phyloP scores from a whole-genome alignment of 129 eudicot species.

The Tagetes patula region DNA sequence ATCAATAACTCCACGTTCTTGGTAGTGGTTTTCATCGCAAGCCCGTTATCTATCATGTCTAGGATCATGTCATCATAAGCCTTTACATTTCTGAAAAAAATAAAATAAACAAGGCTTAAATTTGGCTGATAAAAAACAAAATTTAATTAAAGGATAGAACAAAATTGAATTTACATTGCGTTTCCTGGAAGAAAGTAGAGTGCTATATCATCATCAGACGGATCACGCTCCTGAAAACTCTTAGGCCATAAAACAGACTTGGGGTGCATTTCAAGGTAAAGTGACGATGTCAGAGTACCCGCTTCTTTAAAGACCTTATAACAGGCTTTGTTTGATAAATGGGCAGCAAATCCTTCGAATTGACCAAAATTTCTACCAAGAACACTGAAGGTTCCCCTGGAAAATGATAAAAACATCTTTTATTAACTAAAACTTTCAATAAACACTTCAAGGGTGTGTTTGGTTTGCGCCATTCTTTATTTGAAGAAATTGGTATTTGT shows the following conservation, averaged over 20 bases:
- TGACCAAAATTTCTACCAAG: slow-evolving; percentile 18
- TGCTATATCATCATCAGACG: slow-evolving; percentile 41
- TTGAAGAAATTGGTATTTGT: too few species aligned
- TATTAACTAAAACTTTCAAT: too few species aligned
- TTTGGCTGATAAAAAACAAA: not conserved
- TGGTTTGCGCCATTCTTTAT: too few species aligned
- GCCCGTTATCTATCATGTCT: slow-evolving; percentile 44
- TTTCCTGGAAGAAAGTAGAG: slow-evolving; percentile 50
- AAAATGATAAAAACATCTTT: not conserved
- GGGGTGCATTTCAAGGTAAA: slow-evolving; percentile 48
- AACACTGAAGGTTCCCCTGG: slow-evolving; percentile 47
- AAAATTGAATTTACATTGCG: slow-evolving; percentile 27
- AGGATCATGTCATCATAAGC: slow-evolving; percentile 42
- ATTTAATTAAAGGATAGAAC: too few species aligned
- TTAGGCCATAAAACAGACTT: slow-evolving; percentile 50
- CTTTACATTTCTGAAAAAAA: slow-evolving; percentile 33
- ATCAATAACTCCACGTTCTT: slow-evolving; percentile 61
- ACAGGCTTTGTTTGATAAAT: slow-evolving; percentile 54
- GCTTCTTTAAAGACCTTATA: slow-evolving; percentile 44
- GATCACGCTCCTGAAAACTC: slow-evolving; percentile 38
- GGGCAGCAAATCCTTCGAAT: slow-evolving; percentile 47
- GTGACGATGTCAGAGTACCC: slow-evolving; percentile 34
- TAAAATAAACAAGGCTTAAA: not conserved
- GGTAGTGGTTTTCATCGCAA: slow-evolving; percentile 47
- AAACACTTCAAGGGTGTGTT: too few species aligned